phyloP scores from a whole-genome alignment of 176 grass and related monocot genomes.

The Aechmea fasciata region DNA sequence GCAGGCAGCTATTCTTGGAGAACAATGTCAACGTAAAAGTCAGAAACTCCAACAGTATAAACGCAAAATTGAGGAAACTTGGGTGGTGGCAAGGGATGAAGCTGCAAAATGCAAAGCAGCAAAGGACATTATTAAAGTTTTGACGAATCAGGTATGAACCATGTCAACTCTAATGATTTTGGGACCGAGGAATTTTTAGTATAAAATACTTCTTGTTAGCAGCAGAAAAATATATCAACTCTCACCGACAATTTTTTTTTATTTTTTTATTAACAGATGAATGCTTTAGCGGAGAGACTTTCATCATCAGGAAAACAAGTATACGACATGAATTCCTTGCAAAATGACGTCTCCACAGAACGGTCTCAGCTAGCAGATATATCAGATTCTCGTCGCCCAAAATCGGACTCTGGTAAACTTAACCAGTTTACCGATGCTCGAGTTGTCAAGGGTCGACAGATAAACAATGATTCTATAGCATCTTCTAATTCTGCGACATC shows the following conservation, averaged over 20 bases:
- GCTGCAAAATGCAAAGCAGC: constrained; percentile 82
- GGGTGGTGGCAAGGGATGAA: constrained; percentile 54
- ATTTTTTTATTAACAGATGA: constrained; percentile 24
- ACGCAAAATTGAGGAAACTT: constrained; percentile 81
- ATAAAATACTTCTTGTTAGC: background rate
- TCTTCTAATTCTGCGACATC: constrained; percentile 1
- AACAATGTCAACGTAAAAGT: constrained; percentile 72
- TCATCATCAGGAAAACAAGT: constrained; percentile 12
- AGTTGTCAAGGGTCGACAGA: background rate
- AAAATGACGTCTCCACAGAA: background rate
- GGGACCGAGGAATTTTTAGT: background rate
- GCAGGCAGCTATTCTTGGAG: constrained; percentile 53
- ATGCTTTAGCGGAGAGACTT: constrained; percentile 47
- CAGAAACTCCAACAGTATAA: constrained; percentile 66
- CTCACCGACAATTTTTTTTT: background rate
- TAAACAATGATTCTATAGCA: background rate
- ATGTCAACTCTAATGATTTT: constrained; percentile 1
- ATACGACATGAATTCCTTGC: constrained; percentile 16
- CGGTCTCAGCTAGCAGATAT: constrained; percentile 18
- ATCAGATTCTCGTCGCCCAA: background rate
- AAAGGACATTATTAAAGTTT: constrained; percentile 72
- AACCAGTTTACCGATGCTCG: constrained; percentile 6
- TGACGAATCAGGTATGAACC: constrained; percentile 69
- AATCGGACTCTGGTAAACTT: constrained; percentile 19
- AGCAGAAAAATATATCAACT: background rate